Evolutionary conservation across 768 basidiomycete species (phyloP).

Genomic region (Tulasnella sp.): DNA sequence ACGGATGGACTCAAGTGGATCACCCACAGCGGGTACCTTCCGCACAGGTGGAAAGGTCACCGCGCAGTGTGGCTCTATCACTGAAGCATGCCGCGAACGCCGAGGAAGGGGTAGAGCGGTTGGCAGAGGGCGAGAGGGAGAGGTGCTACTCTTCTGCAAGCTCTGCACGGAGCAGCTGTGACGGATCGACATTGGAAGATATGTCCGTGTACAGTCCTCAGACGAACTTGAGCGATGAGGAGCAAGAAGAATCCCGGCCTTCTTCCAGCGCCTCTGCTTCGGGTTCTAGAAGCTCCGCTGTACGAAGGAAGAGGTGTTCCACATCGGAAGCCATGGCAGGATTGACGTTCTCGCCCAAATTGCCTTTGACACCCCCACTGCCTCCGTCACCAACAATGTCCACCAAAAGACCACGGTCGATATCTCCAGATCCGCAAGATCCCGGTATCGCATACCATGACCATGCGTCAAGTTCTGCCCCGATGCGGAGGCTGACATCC

Average conservation of each 20-base stretch:
- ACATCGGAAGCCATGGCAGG: too few relatives aligned
- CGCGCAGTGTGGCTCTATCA: slow-evolving; percentile 2
- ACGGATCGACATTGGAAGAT: background rate
- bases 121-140: background rate
- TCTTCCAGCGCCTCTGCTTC: too few relatives aligned
- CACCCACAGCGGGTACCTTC: background rate
- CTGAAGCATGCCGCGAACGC: background rate
- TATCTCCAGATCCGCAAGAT: background rate
- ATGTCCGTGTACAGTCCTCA: background rate
- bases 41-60: background rate
- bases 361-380: background rate
- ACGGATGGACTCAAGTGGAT: background rate
- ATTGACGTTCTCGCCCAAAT: too few relatives aligned
- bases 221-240: background rate
- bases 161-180: background rate
- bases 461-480: background rate
- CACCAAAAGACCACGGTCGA: background rate
- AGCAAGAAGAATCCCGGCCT: background rate
- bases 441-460: background rate
- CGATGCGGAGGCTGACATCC: background rate
- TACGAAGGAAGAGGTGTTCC: too few relatives aligned
- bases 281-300: too few relatives aligned
- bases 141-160: background rate
- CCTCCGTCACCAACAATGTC: background rate
- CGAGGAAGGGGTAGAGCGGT: background rate